Evolutionary conservation across 257 asterid species (phyloP).

Genomic region (Agastache rugosa): DNA sequence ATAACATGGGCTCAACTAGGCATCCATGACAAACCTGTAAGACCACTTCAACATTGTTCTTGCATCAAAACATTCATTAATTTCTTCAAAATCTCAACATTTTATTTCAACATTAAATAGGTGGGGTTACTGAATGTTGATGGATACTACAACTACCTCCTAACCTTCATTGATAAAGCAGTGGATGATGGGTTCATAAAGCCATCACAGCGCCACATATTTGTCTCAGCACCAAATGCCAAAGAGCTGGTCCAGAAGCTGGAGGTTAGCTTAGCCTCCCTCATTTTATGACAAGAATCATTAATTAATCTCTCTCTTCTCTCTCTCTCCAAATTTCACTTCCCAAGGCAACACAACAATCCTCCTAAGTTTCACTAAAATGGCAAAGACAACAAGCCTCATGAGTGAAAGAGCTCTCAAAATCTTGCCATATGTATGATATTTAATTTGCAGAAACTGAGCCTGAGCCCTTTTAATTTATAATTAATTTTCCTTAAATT

Average conservation of each 20-base stretch:
- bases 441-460: too few relatives aligned
- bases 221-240: conserved; percentile 72
- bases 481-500: not conserved
- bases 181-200: conserved; percentile 82
- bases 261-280: conserved; percentile 46
- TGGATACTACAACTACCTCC: conserved; percentile 68
- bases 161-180: conserved; percentile 77
- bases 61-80: not conserved
- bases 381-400: conserved; percentile 41
- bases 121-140: conserved; percentile 86
- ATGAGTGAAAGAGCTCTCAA: conserved; percentile 31
- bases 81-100: not conserved
- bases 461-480: too few relatives aligned
- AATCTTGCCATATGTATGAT: not conserved
- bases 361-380: conserved; percentile 40
- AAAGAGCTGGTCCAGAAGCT: conserved; percentile 71
- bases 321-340: not conserved
- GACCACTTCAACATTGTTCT: not conserved
- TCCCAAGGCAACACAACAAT: not conserved
- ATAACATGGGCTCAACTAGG: conserved; percentile 85
- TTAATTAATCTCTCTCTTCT: not conserved
- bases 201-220: conserved; percentile 67
- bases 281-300: not conserved
- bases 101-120: conserved; percentile 28
- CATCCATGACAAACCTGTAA: conserved; percentile 76